Conservation (phyloP, 805 yeast genomes). For the Starmerella sirachaensis region DNA sequence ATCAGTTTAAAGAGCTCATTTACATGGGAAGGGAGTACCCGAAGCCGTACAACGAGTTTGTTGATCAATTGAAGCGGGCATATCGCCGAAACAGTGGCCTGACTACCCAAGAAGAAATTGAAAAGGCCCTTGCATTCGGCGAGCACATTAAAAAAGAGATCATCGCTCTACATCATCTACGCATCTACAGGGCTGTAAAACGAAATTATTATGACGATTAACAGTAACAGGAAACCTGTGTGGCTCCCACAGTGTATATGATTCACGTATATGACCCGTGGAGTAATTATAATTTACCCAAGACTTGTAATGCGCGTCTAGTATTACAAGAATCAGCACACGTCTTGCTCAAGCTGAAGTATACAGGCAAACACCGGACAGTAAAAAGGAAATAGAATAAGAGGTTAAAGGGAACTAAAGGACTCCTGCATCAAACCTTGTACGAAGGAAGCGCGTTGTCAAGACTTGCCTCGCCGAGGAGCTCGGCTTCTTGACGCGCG, state of each 20-base stretch:
- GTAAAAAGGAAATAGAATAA: too few relatives aligned
- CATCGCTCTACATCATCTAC: conserved; percentile 28
- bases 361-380: too few relatives aligned
- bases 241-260: background rate
- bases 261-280: background rate
- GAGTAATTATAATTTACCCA: too few relatives aligned
- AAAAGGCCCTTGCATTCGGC: conserved; percentile 27
- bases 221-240: background rate
- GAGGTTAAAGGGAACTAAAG: too few relatives aligned
- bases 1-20: conserved; percentile 30
- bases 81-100: conserved; percentile 25
- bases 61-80: conserved; percentile 25
- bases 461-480: conserved; percentile 2
- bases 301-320: too few relatives aligned
- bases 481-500: conserved; percentile 4
- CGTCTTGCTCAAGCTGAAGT: too few relatives aligned
- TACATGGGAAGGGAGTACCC: conserved; percentile 32
- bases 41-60: conserved; percentile 26
- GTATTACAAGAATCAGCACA: background rate
- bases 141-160: conserved; percentile 31
- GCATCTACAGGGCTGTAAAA: conserved; percentile 30
- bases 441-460: conserved; percentile 2
- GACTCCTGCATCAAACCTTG: too few relatives aligned
- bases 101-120: conserved; percentile 23
- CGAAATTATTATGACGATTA: conserved; percentile 22